Base-by-base conservation (phyloP, 345 rosid genomes). In the Camelina hispida region DNA sequence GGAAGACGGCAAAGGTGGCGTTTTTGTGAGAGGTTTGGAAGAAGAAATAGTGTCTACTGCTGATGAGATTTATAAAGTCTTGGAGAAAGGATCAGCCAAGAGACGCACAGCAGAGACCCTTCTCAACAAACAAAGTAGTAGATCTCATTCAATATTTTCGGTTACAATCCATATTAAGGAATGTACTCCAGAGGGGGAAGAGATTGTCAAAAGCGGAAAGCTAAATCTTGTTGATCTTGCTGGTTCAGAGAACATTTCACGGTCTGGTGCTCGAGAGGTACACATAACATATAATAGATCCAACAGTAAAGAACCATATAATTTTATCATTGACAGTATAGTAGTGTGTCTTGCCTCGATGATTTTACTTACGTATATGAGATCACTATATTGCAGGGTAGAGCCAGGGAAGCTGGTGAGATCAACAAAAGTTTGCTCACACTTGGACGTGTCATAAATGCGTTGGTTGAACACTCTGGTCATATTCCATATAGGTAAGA, bases 1-100 rank as follows among this genome's bases (percentile, higher is more conserved):
- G 99, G 99, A 95, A 84, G 99, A 93, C 85, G 99, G 99, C 59
- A 95, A 89, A 79, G 99, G 99, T 34, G 99, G 97, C 58, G 98
- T 95, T 70, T 88, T 95, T 53, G 96, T 90, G 20, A 73, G 98
- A 78, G 99, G 99, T 25, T 80, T 95, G 85, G 99, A 95, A 81
- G 99, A 95, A 85, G 99, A 95, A 82, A 83, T 95, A 3, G 99
- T 95, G 57, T 83, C 87, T 63, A 86, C 98, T 71, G 99, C 99
- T 18, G 89, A 92, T 81, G 99, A 95, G 84, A 95, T 95, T 80
- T 95, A 95, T 79, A 92, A 90, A 83, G 90, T 95, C 68, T 84
- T 95, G 88, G 99, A 95, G 82, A 95, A 88, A 81, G 99, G 99
- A 13, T 95, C 98, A 70, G 94, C 97, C 7, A 95, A 89, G 79